Evolutionary conservation across 140 eudicot species (phyloP).

Genomic region (Bidens hawaiensis): DNA sequence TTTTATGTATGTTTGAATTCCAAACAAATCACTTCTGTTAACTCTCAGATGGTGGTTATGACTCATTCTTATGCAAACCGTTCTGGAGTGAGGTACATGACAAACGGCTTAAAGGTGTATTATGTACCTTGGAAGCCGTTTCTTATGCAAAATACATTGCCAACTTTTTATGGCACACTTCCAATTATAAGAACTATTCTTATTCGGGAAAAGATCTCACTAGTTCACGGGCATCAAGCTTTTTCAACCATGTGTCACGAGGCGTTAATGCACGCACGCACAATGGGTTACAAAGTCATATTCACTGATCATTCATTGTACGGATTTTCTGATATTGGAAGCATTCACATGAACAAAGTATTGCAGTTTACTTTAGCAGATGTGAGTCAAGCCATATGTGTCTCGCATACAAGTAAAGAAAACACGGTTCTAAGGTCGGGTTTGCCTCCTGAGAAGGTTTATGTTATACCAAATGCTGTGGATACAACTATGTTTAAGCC

Average conservation of each 20-base stretch:
- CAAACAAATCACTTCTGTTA: not conserved
- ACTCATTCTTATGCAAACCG: slow-evolving; percentile 88
- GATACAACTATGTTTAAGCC: slow-evolving; percentile 98
- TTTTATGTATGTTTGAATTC: not conserved
- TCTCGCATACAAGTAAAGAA: slow-evolving; percentile 97
- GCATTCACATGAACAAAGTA: slow-evolving; percentile 96
- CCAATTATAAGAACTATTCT: slow-evolving; percentile 85
- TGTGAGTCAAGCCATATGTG: slow-evolving; percentile 94
- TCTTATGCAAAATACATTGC: slow-evolving; percentile 86
- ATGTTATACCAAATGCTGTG: slow-evolving; percentile 94
- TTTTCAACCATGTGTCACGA: slow-evolving; percentile 96
- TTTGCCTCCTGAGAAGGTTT: slow-evolving; percentile 84
- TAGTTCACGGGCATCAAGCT: slow-evolving; percentile 98
- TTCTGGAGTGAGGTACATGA: slow-evolving; percentile 94
- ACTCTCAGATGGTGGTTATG: slow-evolving; percentile 77
- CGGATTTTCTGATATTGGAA: slow-evolving; percentile 92
- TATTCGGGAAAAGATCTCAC: slow-evolving; percentile 73
- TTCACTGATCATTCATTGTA: slow-evolving; percentile 96
- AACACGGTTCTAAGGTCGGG: slow-evolving; percentile 92
- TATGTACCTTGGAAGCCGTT: slow-evolving; percentile 96
- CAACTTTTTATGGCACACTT: slow-evolving; percentile 88
- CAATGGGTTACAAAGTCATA: slow-evolving; percentile 96
- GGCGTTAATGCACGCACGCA: slow-evolving; percentile 95
- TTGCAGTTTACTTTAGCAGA: slow-evolving; percentile 93
- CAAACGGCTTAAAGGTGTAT: slow-evolving; percentile 88